Evolutionary conservation across 2,329 filamentous ascomycete genomes (phyloP).

Genomic region (Triangularia setosa): DNA sequence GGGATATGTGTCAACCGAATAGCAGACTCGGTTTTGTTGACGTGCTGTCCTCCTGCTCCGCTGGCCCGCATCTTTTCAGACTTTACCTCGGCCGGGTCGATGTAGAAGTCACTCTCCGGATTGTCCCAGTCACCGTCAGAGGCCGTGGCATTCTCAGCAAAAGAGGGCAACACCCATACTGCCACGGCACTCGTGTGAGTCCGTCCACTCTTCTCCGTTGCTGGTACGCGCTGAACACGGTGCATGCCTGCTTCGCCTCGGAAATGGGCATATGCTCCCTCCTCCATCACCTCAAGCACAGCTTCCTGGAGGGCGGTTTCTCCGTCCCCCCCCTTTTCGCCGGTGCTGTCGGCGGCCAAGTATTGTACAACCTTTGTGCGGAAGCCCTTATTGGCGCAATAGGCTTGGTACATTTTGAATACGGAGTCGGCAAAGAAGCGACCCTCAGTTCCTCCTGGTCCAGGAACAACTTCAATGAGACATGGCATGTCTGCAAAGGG

Average conservation of each 20-base stretch:
- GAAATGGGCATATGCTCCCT: conserved; percentile 76
- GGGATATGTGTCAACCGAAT: conserved; percentile 88
- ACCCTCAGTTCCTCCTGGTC: conserved; percentile 87
- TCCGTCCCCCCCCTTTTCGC: conserved; percentile 48
- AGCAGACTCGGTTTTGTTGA: conserved; percentile 97
- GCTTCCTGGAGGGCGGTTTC: conserved; percentile 78
- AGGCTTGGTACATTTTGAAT: conserved; percentile 82
- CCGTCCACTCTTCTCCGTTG: conserved; percentile 84
- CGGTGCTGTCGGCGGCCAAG: conserved; percentile 66
- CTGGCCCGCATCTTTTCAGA: conserved; percentile 87
- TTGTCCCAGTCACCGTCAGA: conserved; percentile 64
- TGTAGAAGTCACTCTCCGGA: conserved; percentile 86
- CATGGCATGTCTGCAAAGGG: conserved; percentile 88
- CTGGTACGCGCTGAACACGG: conserved; percentile 87
- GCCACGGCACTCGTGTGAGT: conserved; percentile 92
- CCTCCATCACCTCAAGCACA: conserved; percentile 73
- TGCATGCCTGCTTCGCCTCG: conserved; percentile 91
- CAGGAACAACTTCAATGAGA: conserved; percentile 85
- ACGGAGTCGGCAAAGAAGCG: conserved; percentile 84
- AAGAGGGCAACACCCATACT: conserved; percentile 85
- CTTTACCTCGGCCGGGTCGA: conserved; percentile 77
- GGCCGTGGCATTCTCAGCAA: conserved; percentile 56
- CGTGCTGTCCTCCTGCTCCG: conserved; percentile 93
- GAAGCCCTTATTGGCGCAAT: conserved; percentile 67
- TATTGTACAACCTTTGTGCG: conserved; percentile 68